Base-by-base conservation (phyloP, 2,329 filamentous ascomycete genomes). In the Trichoderma lentiforme region DNA sequence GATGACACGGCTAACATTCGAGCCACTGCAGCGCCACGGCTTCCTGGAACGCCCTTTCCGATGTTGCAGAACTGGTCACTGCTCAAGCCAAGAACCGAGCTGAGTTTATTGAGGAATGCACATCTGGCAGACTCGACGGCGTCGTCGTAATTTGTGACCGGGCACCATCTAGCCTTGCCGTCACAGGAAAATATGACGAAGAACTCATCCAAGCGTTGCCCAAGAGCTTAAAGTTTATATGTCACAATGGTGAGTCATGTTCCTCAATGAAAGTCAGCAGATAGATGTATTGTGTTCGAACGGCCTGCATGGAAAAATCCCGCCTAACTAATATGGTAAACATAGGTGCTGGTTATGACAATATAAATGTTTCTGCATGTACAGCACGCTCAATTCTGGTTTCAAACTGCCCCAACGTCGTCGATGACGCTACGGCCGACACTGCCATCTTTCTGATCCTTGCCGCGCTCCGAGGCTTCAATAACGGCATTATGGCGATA, bases 371-470 rank as follows among this genome's bases (percentile, higher is more conserved):
- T 51, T 51, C 47, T 14, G 47, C 47, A 51, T 24, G 47, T 24
- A 51, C 47, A 21, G n/a, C 47, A 24, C n/a, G 47, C 11, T 51
- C 47, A 12, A 51, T 51, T 3, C 47, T 51, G 9, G 36, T 89
- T 74, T 89, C 86, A 78, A 89, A 88, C 73, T 83, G 83, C 0
- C 77, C 84, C 3, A 82, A 89, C 72, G 87, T 86, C 0, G 86
- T 86, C 0, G 83, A 86, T 0, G 84, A 89, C 69, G 85, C 86
- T 3, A 86, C 84, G 0, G 84, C 85, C 0, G 84, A 86, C 63
- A 84, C 86, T 81, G 83, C 86, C 18, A 74, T 81, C 30, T 81
- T 82, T 60, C 67, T 82, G 0, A 75, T 71, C 1, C 70, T 82
- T 0, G 78, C 78, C 0, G 77, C 83, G 1, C 74, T 88, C 26